Evolutionary conservation across 345 rosid species (phyloP).

Genomic region (Bruguiera parviflora): DNA sequence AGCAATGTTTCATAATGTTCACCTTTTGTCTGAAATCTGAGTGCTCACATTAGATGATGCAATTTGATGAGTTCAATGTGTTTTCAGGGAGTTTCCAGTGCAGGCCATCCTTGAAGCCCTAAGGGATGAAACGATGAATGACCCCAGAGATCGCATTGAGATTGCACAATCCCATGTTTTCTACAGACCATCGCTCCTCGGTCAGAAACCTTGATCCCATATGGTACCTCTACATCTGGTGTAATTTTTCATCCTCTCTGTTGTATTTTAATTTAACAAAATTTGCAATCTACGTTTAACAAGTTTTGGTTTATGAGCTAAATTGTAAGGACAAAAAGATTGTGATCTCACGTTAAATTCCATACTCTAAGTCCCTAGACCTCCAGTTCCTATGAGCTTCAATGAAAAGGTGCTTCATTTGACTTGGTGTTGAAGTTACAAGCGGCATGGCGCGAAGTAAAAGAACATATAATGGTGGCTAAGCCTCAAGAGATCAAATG

Average conservation of each 20-base stretch:
- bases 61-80: constrained; percentile 7
- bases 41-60: neutral
- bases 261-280: neutral
- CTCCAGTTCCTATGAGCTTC: neutral
- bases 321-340: constrained; percentile 4
- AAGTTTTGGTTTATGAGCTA: neutral
- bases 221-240: neutral
- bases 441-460: no score
- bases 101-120: constrained; percentile 30
- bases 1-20: neutral
- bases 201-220: constrained; percentile 26
- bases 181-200: constrained; percentile 24
- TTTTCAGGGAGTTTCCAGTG: constrained; percentile 24
- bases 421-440: neutral
- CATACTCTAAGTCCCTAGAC: no score
- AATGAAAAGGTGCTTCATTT: neutral
- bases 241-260: neutral
- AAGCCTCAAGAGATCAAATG: no score
- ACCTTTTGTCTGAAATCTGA: neutral
- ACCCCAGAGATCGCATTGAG: constrained; percentile 31
- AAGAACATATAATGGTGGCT: no score
- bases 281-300: neutral
- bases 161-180: constrained; percentile 26
- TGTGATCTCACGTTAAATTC: no score
- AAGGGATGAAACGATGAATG: constrained; percentile 33